These are phyloP conservation scores for Lagerstroemia speciosa DNA, from an alignment of 345 rosid genomes.

Conservation along the genomic window DNA sequence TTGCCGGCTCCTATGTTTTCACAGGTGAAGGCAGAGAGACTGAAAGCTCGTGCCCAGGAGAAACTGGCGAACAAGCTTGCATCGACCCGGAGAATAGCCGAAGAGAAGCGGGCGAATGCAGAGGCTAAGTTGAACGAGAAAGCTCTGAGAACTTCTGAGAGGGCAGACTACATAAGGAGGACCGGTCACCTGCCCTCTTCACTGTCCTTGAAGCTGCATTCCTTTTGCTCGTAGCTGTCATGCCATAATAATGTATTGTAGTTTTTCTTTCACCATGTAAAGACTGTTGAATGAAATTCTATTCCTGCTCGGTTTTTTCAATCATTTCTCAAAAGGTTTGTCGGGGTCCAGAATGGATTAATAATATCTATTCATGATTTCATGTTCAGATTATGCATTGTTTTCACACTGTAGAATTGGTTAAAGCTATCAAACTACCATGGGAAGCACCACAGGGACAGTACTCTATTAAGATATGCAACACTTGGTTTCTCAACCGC, in stretches of 20 bases:
- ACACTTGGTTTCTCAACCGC: too few relatives aligned
- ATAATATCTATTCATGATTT: background rate
- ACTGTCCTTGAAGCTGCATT: conserved; percentile 62
- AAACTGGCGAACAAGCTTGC: conserved; percentile 57
- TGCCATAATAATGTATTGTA: background rate
- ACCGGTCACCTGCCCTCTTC: conserved; percentile 77
- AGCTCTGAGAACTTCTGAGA: conserved; percentile 63
- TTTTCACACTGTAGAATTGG: background rate
- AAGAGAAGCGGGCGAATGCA: conserved; percentile 79
- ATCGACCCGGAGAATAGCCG: conserved; percentile 65
- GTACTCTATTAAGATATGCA: too few relatives aligned
- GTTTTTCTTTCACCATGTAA: background rate
- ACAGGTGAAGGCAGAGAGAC: conserved; percentile 74
- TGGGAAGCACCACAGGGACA: too few relatives aligned
- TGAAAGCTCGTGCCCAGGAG: conserved; percentile 87
- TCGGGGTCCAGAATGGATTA: conserved; percentile 1
- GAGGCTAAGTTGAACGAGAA: conserved; percentile 73
- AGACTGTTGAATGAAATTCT: background rate
- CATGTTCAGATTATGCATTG: too few relatives aligned
- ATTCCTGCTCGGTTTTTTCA: background rate
- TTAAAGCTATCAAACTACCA: too few relatives aligned
- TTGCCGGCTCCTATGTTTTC: background rate
- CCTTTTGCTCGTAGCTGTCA: conserved; percentile 55
- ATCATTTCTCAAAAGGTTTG: too few relatives aligned
- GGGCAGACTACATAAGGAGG: conserved; percentile 76